Evolutionary conservation across 2,329 filamentous ascomycete species (phyloP).

Genomic region (Coniochaeta sp.): DNA sequence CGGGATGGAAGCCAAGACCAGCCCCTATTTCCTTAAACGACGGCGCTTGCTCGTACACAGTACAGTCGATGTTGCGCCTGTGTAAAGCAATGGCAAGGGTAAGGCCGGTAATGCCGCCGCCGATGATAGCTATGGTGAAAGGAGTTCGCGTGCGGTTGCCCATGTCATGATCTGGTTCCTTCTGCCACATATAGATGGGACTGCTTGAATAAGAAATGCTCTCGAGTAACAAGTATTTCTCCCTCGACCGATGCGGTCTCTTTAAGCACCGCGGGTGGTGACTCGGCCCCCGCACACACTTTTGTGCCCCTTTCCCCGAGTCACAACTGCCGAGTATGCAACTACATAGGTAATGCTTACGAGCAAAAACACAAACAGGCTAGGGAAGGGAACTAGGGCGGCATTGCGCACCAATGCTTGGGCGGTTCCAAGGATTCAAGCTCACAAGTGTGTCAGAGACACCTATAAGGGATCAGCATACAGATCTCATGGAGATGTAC

Average conservation of each 20-base stretch:
- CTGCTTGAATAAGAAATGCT: no score
- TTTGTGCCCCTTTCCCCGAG: background rate
- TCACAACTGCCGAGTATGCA: background rate
- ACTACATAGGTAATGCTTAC: background rate
- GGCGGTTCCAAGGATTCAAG: no score
- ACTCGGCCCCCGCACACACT: background rate
- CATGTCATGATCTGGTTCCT: background rate
- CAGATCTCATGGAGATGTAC: no score
- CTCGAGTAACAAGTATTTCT: background rate
- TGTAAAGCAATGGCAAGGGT: slow-evolving; percentile 25
- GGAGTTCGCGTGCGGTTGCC: background rate
- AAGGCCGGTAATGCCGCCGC: slow-evolving; percentile 31
- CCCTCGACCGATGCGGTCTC: background rate
- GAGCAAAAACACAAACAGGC: background rate
- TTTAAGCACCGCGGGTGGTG: background rate
- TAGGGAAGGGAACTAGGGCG: no score
- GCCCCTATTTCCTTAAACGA: slow-evolving; percentile 28
- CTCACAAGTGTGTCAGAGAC: no score
- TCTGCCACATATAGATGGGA: no score
- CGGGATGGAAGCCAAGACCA: slow-evolving; percentile 27
- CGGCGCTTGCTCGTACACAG: slow-evolving; percentile 26
- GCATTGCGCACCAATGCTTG: no score
- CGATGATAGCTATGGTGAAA: slow-evolving; percentile 26
- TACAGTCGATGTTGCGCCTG: slow-evolving; percentile 20
- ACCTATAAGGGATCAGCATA: no score